Percentiles rank a stretch among this genome's conserved stretches.
phyloP scores from a whole-genome alignment of 306 rosid species.

The Prunus campanulata region DNA sequence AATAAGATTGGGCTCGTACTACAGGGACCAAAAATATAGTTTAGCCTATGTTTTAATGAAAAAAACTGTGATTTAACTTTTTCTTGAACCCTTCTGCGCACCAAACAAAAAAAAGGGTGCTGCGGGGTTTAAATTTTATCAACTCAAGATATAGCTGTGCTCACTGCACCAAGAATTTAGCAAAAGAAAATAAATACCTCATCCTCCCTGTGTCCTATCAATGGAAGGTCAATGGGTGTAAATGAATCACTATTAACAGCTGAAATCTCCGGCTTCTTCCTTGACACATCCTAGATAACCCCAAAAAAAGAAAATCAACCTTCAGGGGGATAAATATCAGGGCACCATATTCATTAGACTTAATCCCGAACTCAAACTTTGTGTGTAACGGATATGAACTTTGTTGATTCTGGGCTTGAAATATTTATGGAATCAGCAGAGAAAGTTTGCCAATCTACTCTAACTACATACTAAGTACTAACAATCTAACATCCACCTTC shows the following conservation, averaged over 20 bases:
- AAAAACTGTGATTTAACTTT: neutral
- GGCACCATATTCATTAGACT: conserved; percentile 25
- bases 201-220: conserved; percentile 51
- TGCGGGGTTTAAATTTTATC: neutral
- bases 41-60: neutral
- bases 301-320: conserved; percentile 38
- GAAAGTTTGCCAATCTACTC: neutral
- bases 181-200: conserved; percentile 54
- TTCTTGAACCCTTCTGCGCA: neutral
- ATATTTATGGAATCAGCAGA: neutral
- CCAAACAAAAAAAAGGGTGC: neutral
- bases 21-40: neutral
- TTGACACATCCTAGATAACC: conserved; percentile 59
- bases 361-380: neutral
- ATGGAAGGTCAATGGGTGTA: conserved; percentile 53
- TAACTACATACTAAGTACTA: neutral
- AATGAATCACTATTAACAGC: conserved; percentile 39
- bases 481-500: neutral
- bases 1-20: neutral
- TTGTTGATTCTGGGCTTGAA: neutral
- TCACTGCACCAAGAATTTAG: conserved; percentile 19
- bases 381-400: neutral
- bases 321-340: conserved; percentile 38
- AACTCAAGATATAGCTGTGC: conserved; percentile 16
- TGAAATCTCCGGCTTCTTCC: conserved; percentile 49